Base-by-base conservation (phyloP, 225 moss, liverwort and hornwort species). In the Pseudoscleropodium purum region DNA sequence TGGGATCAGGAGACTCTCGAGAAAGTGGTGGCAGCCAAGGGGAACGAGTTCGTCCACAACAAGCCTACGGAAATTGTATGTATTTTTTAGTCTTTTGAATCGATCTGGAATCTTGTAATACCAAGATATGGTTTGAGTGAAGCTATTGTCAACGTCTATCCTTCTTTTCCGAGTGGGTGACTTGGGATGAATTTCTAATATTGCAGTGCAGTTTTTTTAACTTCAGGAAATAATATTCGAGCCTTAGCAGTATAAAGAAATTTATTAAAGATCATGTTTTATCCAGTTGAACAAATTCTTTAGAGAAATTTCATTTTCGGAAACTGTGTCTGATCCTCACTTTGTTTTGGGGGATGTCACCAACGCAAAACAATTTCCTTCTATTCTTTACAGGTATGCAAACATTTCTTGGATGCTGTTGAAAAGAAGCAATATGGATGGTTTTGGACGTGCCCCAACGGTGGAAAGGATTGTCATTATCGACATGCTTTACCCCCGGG, bases 381-480 rank as follows among this genome's bases (percentile, higher is more conserved):
- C 17, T 5, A 18, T 80, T 78, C 13, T 62, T 18, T 25, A 33
- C 92, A 98, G 98, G 98, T 99, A 75, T 99, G 99, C 95, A 99
- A 99, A 68, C 94, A 95, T 86, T 99, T 99, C 78, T 91, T 99
- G 81, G 99, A 99, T 20, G 97, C 99, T 65, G 99, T 99, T 15
- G 99, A 99, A 91, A 95, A 87, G 95, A 99, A 99, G 93, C 99
- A 99, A 88, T 99, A 99, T 80, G 99, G 99, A 64, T 99, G 99
- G 99, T 99, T 99, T 88, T 99, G 99, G 99, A 92, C 95, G n/a
- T 99, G 99, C 92, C 99, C 99, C 1, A 99, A 96, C 67, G 99
- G 97, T 73, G 99, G 99, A 90, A 99, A 99, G 93, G 99, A 99
- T 8, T 99, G 99, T 87, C 99, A 99, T 70, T 99, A 99, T 90